Conservation (phyloP, 1,284 basidiomycete genomes). For the Ustilago bromivora region DNA sequence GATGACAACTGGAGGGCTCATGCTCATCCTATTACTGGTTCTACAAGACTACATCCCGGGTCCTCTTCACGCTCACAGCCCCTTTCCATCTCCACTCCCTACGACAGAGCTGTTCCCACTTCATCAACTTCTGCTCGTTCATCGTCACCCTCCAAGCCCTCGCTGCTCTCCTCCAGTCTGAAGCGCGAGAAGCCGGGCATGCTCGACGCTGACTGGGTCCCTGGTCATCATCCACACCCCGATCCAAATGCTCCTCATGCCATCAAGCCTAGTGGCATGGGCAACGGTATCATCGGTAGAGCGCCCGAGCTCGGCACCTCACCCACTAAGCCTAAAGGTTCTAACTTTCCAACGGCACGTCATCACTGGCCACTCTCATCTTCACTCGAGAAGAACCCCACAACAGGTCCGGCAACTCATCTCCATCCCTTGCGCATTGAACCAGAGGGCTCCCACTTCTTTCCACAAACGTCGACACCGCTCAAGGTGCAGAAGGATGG, state of each 20-base stretch:
- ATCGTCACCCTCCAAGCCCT: slow-evolving; percentile 3
- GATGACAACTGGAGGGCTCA: slow-evolving; percentile 41
- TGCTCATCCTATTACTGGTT: slow-evolving; percentile 29
- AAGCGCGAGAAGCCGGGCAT: slow-evolving; percentile 18
- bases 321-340: slow-evolving; percentile 20
- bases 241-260: slow-evolving; percentile 25
- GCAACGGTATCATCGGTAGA: slow-evolving; percentile 44
- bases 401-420: slow-evolving; percentile 28
- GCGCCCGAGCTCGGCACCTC: slow-evolving; percentile 44
- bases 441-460: slow-evolving; percentile 31
- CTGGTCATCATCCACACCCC: slow-evolving; percentile 36
- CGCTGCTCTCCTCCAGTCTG: slow-evolving; percentile 40
- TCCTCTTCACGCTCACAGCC: slow-evolving; percentile 20
- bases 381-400: slow-evolving; percentile 26
- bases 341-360: slow-evolving; percentile 13
- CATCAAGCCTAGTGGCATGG: slow-evolving; percentile 48
- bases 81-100: slow-evolving; percentile 16
- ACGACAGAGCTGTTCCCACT: not conserved
- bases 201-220: slow-evolving; percentile 25
- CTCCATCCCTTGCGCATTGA: slow-evolving; percentile 45
- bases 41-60: slow-evolving; percentile 4
- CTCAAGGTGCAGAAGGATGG: slow-evolving; percentile 9
- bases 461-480: slow-evolving; percentile 28
- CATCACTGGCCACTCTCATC: slow-evolving; percentile 45
- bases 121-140: not conserved